These are phyloP conservation scores for Salix viminalis DNA, from an alignment of 345 rosid genomes.

Conservation along the genomic window DNA sequence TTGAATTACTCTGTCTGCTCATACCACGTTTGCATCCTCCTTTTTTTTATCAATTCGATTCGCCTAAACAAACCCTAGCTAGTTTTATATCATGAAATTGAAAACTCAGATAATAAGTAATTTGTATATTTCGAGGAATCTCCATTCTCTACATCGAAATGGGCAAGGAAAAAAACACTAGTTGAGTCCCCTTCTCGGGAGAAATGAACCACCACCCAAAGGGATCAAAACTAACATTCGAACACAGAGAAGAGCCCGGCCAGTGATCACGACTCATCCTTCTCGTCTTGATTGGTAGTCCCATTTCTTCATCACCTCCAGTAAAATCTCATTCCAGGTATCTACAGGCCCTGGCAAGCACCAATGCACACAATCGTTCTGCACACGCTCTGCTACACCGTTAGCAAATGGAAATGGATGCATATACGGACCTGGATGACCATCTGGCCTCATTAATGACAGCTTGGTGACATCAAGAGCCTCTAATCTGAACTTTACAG, in stretches of 20 bases:
- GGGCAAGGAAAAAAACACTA: not conserved
- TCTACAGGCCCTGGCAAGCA: constrained; percentile 93
- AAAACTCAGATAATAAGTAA: not conserved
- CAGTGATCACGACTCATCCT: constrained; percentile 12
- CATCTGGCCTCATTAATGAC: constrained; percentile 72
- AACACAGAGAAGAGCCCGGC: not conserved
- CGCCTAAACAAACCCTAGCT: not conserved
- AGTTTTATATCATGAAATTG: not conserved
- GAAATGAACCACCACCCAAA: constrained; percentile 2
- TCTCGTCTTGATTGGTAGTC: constrained; percentile 13
- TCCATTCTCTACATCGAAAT: not conserved
- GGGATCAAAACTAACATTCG: not conserved
- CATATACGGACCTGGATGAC: constrained; percentile 95
- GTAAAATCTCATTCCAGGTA: constrained; percentile 83
- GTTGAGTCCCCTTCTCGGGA: constrained; percentile 1
- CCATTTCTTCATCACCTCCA: constrained; percentile 64
- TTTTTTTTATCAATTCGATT: not conserved
- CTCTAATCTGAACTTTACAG: constrained; percentile 43
- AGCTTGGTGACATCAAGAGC: constrained; percentile 68
- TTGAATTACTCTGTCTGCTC: not conserved
- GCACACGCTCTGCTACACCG: constrained; percentile 67
- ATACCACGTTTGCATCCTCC: not conserved
- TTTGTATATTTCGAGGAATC: not conserved
- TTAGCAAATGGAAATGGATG: constrained; percentile 67
- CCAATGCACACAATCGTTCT: constrained; percentile 96